These are phyloP conservation scores for Daldinia childiae DNA, from an alignment of 495 filamentous ascomycete genomes.

Conservation along the genomic window DNA sequence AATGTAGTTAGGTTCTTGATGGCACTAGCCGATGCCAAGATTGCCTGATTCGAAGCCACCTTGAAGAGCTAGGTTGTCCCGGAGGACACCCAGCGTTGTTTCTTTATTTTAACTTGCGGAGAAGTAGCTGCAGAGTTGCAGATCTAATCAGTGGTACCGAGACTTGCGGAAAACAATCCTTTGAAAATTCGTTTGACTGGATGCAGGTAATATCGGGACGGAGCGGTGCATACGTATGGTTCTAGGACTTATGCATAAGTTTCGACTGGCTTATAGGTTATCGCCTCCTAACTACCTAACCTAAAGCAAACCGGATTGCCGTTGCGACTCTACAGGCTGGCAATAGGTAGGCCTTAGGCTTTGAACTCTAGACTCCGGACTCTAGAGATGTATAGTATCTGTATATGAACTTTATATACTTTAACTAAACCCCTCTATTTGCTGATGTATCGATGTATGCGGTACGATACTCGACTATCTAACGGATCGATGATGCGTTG, in stretches of 20 bases:
- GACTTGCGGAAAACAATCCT: constrained; percentile 30
- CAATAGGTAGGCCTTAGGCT: neutral
- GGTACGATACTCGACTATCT: constrained; percentile 11
- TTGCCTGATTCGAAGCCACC: constrained; percentile 62
- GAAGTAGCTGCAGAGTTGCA: constrained; percentile 13
- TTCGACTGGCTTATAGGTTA: constrained; percentile 8
- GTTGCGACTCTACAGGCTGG: constrained; percentile 11
- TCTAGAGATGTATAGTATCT: neutral
- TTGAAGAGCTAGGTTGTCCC: constrained; percentile 57
- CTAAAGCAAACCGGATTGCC: constrained; percentile 3
- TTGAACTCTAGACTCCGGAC: neutral
- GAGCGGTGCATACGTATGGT: constrained; percentile 28
- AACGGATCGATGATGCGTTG: constrained; percentile 41
- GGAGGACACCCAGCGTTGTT: constrained; percentile 49
- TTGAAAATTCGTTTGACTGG: constrained; percentile 9
- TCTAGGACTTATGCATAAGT: constrained; percentile 35
- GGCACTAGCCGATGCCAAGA: constrained; percentile 63
- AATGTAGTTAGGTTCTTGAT: constrained; percentile 54
- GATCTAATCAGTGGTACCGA: constrained; percentile 27
- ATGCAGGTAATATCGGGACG: constrained; percentile 34
- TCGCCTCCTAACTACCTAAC: neutral
- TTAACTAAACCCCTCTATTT: neutral
- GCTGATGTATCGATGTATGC: too few species aligned
- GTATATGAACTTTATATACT: neutral
- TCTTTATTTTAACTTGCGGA: constrained; percentile 37